Conservation (phyloP, 2,329 filamentous ascomycete species). For the Didymella keratinophila region DNA sequence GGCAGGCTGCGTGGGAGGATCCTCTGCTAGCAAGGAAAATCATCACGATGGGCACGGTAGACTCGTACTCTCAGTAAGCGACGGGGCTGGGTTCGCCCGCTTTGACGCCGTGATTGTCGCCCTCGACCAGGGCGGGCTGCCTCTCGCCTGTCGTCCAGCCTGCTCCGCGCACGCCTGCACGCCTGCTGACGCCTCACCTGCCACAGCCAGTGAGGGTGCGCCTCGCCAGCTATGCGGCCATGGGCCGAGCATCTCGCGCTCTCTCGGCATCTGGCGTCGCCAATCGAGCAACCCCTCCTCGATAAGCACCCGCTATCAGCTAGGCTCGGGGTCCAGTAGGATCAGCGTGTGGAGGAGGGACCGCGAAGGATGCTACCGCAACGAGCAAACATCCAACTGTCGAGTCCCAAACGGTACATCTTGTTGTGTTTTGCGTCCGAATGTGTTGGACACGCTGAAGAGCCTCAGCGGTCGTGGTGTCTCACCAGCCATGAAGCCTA, state of each 20-base stretch:
- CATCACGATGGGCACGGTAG: constrained; percentile 2
- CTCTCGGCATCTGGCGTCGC: constrained; percentile 28
- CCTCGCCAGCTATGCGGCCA: constrained; percentile 9
- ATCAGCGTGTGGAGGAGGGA: constrained; percentile 36
- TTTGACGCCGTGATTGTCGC: constrained; percentile 15
- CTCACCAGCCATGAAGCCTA: constrained; percentile 9
- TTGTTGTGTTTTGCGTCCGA: constrained; percentile 2
- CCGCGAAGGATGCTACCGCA: constrained; percentile 27
- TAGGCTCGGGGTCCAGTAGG: constrained; percentile 30
- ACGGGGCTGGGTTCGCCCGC: constrained; percentile 32
- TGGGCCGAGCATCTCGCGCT: constrained; percentile 11
- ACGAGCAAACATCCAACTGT: constrained; percentile 30
- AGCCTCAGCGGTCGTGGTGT: constrained; percentile 6
- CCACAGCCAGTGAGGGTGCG: constrained; percentile 35
- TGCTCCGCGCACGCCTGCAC: constrained; percentile 15
- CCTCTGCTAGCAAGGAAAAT: constrained; percentile 21
- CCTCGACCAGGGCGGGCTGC: constrained; percentile 21
- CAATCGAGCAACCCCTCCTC: constrained; percentile 37
- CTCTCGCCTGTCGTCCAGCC: constrained; percentile 16
- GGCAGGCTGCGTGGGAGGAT: constrained; percentile 11
- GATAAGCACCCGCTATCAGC: constrained; percentile 42
- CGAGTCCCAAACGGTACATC: constrained; percentile 13
- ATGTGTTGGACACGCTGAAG: not conserved
- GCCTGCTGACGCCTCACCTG: constrained; percentile 28
- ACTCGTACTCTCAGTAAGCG: constrained; percentile 10